phyloP scores from a whole-genome alignment of 2,329 filamentous ascomycete species.

The Monosporascus sp. region DNA sequence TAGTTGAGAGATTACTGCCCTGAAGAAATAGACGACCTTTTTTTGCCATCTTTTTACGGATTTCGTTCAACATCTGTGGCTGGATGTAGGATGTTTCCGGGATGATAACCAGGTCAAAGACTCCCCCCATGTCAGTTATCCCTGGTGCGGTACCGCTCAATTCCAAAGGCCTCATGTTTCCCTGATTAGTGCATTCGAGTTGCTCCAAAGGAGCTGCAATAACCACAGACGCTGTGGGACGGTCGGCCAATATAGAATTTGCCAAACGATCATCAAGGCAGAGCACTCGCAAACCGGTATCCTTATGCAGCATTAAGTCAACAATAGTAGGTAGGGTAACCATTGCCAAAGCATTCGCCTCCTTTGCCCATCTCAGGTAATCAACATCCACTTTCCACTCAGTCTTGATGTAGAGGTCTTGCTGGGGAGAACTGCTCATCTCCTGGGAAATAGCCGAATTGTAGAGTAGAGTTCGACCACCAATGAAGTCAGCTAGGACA shows the following conservation, averaged over 20 bases:
- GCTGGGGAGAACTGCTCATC: neutral
- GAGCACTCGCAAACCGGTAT: neutral
- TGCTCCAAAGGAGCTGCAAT: neutral
- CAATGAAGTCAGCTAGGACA: neutral
- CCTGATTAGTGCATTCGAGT: too few species aligned
- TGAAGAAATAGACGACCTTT: too few species aligned
- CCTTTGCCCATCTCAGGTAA: neutral
- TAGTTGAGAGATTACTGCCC: too few species aligned
- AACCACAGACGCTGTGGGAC: neutral
- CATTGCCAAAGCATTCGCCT: neutral
- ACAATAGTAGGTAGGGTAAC: neutral
- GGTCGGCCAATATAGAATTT: neutral
- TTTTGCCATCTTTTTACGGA: too few species aligned
- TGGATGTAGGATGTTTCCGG: too few species aligned
- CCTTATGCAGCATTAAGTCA: neutral
- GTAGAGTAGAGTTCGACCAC: neutral
- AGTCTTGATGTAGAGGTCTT: neutral
- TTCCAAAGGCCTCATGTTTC: too few species aligned
- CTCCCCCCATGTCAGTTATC: too few species aligned
- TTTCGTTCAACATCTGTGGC: too few species aligned
- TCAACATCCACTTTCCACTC: constrained; percentile 2
- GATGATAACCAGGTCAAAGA: too few species aligned
- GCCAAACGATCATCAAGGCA: neutral
- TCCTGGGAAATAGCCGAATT: neutral
- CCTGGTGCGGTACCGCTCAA: too few species aligned